Evolutionary conservation across 805 yeast species (phyloP), one percentile per base, ranked within the genome.

Genomic region (Cyberlindnera euphorbiae): DNA sequence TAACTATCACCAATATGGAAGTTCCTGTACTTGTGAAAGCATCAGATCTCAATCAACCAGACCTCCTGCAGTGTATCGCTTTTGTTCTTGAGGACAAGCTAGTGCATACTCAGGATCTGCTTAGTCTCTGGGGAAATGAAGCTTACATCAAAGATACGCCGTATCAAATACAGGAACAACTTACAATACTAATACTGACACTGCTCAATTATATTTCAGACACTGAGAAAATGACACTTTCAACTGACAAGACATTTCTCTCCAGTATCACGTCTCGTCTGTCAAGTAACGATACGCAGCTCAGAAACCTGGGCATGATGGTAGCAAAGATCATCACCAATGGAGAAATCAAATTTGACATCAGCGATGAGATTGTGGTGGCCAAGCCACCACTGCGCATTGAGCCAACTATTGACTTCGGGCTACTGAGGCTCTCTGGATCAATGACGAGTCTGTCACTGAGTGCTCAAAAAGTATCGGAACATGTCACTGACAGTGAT

Each of bases 291-390:
- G 65, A 75, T 2, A 48, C 55, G 2, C 52, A 49, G n/a, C 57
- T 69, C 2, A 67, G 84, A 37, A 50, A 64, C 11, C 55, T 79
- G 22, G 88, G 79, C 0, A 73, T 81, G 55, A 49, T 70, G 12
- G 53, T 81, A 6, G 85, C 84, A 1, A 81, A 79, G 47, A 50
- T 54, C 12, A 52, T 75, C 1, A 55, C 55, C 0, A 50, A 53
- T 14, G 45, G 52, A 16, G 47, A 48, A 41, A 44, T 42, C 44
- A 49, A 54, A 5, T 48, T 65, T 38, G 55, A 60, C 5, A 52
- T 57, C 2, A 51, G 59, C 4, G 55, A 57, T 8, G 44, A 42
- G 22, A 32, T 47, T 9, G n/a, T n/a, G 12, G 14, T 19, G 23
- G 40, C 6, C 14, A 16, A 5, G 26, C 18, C 3, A 26, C 22